Evolutionary conservation across 2,329 filamentous ascomycete species (phyloP).

Genomic region (Penicillium janthinellum): DNA sequence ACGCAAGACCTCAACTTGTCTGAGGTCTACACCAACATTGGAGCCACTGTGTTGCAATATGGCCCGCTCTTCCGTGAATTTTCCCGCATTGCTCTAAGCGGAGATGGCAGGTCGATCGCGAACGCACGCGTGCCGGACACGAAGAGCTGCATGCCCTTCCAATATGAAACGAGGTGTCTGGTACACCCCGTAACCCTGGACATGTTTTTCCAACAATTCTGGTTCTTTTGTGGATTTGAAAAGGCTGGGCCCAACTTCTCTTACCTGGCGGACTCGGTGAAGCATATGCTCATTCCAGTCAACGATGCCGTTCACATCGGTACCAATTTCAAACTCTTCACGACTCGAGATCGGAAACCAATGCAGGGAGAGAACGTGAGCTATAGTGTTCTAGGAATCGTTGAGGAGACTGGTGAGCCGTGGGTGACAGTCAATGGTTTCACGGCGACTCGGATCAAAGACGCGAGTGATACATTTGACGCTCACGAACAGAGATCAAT

Average conservation of each 20-base stretch:
- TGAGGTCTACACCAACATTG: neutral
- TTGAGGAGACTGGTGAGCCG: constrained; percentile 3
- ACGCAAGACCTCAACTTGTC: neutral
- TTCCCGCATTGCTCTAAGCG: neutral
- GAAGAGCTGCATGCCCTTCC: constrained; percentile 2
- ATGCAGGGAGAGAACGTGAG: neutral
- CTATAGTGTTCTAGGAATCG: constrained; percentile 1
- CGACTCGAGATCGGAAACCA: neutral
- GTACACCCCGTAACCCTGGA: constrained; percentile 2
- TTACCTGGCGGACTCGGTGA: constrained; percentile 1
- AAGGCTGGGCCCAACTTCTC: constrained; percentile 1
- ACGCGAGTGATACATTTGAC: neutral
- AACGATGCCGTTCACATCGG: neutral
- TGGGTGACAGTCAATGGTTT: constrained; percentile 4
- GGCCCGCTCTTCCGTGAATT: constrained; percentile 3
- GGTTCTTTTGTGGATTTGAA: constrained; percentile 3
- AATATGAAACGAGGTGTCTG: constrained; percentile 1
- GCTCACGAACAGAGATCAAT: neutral
- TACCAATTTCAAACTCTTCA: constrained; percentile 1
- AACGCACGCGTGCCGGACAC: neutral
- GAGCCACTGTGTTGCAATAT: neutral
- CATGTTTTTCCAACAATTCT: constrained; percentile 4
- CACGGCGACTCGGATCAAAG: neutral
- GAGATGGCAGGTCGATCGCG: constrained; percentile 1
- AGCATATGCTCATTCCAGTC: constrained; percentile 5